Conservation (phyloP, 192 early-diverging fungal species). For the Linnemannia zychae region DNA sequence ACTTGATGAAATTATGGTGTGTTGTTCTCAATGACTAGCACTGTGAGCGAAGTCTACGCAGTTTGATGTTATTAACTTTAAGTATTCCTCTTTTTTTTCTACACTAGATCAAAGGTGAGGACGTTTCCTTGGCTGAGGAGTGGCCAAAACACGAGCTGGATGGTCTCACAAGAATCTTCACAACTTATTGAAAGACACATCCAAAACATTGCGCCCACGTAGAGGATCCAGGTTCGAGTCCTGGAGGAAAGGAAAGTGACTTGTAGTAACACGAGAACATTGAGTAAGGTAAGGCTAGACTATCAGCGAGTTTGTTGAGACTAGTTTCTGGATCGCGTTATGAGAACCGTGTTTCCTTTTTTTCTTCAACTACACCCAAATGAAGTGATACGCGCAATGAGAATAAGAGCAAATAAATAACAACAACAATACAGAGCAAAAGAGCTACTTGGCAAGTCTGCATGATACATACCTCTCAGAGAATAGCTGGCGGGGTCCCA, state of each 20-base stretch:
- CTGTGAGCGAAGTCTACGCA: conserved; percentile 1
- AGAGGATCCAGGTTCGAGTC: too few species aligned
- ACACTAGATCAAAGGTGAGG: conserved; percentile 38
- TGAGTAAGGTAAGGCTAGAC: too few species aligned
- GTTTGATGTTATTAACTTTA: not conserved
- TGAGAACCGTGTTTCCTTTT: too few species aligned
- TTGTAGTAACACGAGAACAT: too few species aligned
- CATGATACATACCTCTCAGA: not conserved
- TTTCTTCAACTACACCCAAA: too few species aligned
- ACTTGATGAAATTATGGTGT: conserved; percentile 21
- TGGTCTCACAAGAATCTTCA: conserved; percentile 23
- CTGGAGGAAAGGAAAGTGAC: too few species aligned
- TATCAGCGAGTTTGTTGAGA: too few species aligned
- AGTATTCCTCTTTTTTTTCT: conserved; percentile 3
- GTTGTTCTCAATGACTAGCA: not conserved
- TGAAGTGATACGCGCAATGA: too few species aligned
- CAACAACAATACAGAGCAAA: too few species aligned
- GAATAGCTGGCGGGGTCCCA: not conserved
- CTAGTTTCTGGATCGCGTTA: too few species aligned
- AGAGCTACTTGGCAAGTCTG: too few species aligned
- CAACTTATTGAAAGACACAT: conserved; percentile 35
- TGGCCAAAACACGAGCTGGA: conserved; percentile 36
- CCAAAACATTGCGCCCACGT: conserved; percentile 11
- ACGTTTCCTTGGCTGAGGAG: conserved; percentile 40
- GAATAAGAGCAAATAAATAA: too few species aligned